Evolutionary conservation across 192 early-diverging fungal genomes (phyloP).

Genomic region (Entomortierella beljakovae): DNA sequence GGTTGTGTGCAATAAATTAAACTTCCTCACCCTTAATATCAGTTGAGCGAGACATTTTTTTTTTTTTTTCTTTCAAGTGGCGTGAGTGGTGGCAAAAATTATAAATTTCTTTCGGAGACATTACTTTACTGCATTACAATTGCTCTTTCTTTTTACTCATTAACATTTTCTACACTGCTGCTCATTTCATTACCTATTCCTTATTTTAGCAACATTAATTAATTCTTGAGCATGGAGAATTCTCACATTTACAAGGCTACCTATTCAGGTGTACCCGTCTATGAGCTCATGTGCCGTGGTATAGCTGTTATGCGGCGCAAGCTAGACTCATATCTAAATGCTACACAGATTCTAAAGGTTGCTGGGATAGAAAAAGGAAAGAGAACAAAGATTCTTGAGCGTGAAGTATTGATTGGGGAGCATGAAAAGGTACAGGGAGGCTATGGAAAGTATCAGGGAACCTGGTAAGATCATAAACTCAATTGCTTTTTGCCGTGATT

Average conservation of each 20-base stretch:
- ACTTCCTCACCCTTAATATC: too few relatives aligned
- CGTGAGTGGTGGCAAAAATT: neutral
- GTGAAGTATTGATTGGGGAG: slow-evolving; percentile 80
- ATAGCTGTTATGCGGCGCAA: slow-evolving; percentile 85
- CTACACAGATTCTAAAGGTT: slow-evolving; percentile 93
- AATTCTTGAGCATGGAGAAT: slow-evolving; percentile 3
- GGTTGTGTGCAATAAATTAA: too few relatives aligned
- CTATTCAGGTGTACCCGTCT: slow-evolving; percentile 80
- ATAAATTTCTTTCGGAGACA: neutral
- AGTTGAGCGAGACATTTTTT: too few relatives aligned
- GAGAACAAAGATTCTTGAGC: slow-evolving; percentile 90
- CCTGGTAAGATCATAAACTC: slow-evolving; percentile 65
- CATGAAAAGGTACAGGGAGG: slow-evolving; percentile 98
- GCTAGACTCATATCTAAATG: slow-evolving; percentile 87
- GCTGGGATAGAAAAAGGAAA: slow-evolving; percentile 90
- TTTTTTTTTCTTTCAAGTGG: neutral
- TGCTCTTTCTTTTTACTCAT: neutral
- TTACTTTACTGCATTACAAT: neutral
- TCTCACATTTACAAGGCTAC: slow-evolving; percentile 64
- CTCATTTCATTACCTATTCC: neutral
- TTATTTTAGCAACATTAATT: neutral
- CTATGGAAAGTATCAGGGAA: slow-evolving; percentile 96
- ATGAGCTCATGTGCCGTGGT: slow-evolving; percentile 79
- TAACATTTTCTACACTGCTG: neutral
- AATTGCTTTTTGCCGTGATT: too few relatives aligned